Evolutionary conservation across 148 eudicot species (phyloP), one percentile per base, ranked within the genome.

Genomic region (Nepenthes gracilis): DNA sequence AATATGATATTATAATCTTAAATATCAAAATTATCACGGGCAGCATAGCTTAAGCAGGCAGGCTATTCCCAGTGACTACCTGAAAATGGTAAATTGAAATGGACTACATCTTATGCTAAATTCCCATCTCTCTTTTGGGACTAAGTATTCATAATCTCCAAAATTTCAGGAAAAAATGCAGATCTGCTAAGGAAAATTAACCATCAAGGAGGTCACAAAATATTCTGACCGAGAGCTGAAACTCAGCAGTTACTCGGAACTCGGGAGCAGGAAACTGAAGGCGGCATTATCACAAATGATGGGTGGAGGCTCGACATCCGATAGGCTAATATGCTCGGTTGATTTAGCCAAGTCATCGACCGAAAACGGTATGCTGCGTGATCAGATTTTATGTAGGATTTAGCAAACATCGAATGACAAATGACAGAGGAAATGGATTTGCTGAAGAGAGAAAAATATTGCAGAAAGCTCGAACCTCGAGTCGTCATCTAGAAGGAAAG

Each of bases 401-500:
- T 5, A 12, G 53, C 12, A 49, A 49, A 3, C 45, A 40, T 40
- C 1, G 8, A 8, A 4, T 1, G 23, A 23, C 23, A 23, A 23
- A 23, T 23, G 23, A 40, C 8, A 3, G 45, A 40, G 45, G 8
- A 40, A 4, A 40, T 40, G 8, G 45, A 40, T 40, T 49, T 49
- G 2, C 53, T 45, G 48, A 11, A 45, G 48, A 45, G 11, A 6
- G 13, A 2, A n/a, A 49, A 49, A 6, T 5, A 23, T 23, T 49
- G 3, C 6, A 5, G 6, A 6, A 2, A 58, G 36, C 47, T 58
- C 56, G 50, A 67, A 85, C 96, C 96, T 88, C 54, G 96, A 88
- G 75, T 88, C 96, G 55, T 88, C 96, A 60, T 88, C 96, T 58
- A 88, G 81, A 62, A 88, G 75, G 68, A 88, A 88, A 58, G 96